Base-by-base conservation (phyloP, 208 protist species). In the Trypanosoma grayi region DNA sequence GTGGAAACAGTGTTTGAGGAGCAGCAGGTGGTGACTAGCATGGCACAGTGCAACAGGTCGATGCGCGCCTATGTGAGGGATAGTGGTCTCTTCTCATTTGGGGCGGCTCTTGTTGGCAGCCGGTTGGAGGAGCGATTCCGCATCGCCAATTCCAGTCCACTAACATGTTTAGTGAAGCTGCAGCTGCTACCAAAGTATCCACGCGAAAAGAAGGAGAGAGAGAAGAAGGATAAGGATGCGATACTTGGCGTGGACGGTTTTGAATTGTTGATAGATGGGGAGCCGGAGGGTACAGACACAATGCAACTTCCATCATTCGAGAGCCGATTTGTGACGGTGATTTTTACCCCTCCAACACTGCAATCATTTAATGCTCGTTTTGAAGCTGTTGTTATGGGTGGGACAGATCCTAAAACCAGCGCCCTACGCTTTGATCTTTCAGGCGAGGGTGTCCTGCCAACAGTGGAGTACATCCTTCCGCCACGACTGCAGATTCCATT, bases 1-100 rank as follows among this genome's bases (percentile, higher is more conserved):
- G 75, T 95, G 24, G 89, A 95, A 51, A 92, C 80, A 22, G 97
- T 99, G 57, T 99, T 99, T 70, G 97, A 99, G 79, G 97, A 99
- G 83, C 97, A 98, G 82, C 82, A 93, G 55, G 79, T 98, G 11
- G 87, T 97, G 16, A 77, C 75, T 52, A 79, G 79, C 30, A 79
- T 97, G 2, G 80, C 92, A 28, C 81, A 80, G 54, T 85, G 85
- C 48, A 69, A 85, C 28, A 75, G 72, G 22, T 50, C 74, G 1
- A 59, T 76, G 16, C 84, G 85, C 24, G 88, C 87, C 8, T 99
- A 93, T 79, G 83, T 88, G 48, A 78, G 78, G 31, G 91, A 98
- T 55, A 93, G 98, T 53, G 73, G 85, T 27, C 41, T 87, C 33
- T 98, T 98, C 64, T 90, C 75, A 27, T 99, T 98, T 73, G 96